These are phyloP conservation scores for Melastoma candidum DNA, from an alignment of 441 rosid genomes.

Conservation along the genomic window DNA sequence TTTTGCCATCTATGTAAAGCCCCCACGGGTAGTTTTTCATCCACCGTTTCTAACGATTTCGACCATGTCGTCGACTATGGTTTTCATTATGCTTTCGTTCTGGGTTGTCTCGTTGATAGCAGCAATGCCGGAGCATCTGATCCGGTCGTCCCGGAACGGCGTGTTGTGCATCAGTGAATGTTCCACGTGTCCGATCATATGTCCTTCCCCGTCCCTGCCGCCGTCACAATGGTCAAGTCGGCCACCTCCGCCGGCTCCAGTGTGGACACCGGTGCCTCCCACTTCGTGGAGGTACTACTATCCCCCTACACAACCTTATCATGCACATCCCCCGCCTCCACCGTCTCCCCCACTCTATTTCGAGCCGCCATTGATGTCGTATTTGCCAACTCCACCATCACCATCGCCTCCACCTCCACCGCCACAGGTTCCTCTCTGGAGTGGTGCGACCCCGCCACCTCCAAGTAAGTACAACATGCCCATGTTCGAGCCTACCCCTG, in stretches of 20 bases:
- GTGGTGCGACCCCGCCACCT: constrained; percentile 33
- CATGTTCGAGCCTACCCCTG: constrained; percentile 25
- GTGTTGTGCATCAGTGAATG: constrained; percentile 49
- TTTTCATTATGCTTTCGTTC: too few relatives aligned
- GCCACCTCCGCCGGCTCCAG: too few relatives aligned
- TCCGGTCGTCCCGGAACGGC: background rate
- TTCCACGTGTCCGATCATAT: constrained; percentile 38
- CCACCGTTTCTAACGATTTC: too few relatives aligned
- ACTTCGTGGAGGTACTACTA: background rate
- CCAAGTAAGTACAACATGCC: constrained; percentile 5
- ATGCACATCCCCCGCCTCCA: constrained; percentile 3
- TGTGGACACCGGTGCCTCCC: too few relatives aligned
- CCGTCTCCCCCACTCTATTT: constrained; percentile 17
- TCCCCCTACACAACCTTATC: constrained; percentile 4
- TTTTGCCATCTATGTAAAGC: too few relatives aligned
- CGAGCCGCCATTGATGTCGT: constrained; percentile 16
- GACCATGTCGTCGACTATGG: too few relatives aligned
- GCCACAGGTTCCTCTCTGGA: constrained; percentile 10
- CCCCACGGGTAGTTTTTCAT: too few relatives aligned
- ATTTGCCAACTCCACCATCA: background rate
- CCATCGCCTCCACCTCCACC: constrained; percentile 5
- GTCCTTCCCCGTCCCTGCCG: constrained; percentile 37
- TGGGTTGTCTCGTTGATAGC: too few relatives aligned
- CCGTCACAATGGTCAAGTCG: too few relatives aligned
- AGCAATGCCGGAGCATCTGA: too few relatives aligned